A percentile compares a stretch with the other conserved stretches of the same genome.
These are phyloP conservation scores for Myxozyma lipomycoides DNA, from an alignment of 805 yeast species.

Conservation along the genomic window DNA sequence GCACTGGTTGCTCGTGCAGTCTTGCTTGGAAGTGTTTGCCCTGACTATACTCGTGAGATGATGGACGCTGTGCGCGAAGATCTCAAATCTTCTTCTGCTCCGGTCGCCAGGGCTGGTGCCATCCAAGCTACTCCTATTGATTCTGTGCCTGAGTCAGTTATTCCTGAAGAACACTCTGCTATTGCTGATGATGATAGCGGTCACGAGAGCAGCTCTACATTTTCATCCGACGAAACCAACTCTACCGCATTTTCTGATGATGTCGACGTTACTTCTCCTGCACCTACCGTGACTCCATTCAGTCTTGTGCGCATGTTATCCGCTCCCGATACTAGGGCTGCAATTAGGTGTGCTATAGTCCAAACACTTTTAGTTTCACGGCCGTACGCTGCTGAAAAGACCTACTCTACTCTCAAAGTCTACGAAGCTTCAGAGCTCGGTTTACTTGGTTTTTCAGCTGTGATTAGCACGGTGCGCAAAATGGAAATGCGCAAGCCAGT, in stretches of 20 bases:
- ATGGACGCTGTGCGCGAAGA: conserved; percentile 30
- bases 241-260: conserved; percentile 1
- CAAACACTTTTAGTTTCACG: conserved; percentile 24
- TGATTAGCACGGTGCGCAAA: conserved; percentile 29
- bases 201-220: conserved; percentile 1
- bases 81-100: conserved; percentile 12
- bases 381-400: conserved; percentile 25
- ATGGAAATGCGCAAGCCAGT: conserved; percentile 16
- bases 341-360: conserved; percentile 32
- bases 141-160: neutral
- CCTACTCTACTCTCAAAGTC: conserved; percentile 14
- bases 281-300: conserved; percentile 3
- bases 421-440: conserved; percentile 30
- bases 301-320: conserved; percentile 17
- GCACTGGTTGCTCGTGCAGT: conserved; percentile 34
- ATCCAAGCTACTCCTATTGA: neutral
- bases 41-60: conserved; percentile 27
- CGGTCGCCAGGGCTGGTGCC: neutral
- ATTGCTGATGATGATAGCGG: neutral
- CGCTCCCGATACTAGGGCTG: conserved; percentile 31
- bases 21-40: conserved; percentile 30
- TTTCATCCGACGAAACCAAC: conserved; percentile 5
- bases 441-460: conserved; percentile 36
- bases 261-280: neutral
- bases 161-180: neutral